Base-by-base conservation (phyloP, 2,329 filamentous ascomycete genomes). In the Colletotrichum incanum region DNA sequence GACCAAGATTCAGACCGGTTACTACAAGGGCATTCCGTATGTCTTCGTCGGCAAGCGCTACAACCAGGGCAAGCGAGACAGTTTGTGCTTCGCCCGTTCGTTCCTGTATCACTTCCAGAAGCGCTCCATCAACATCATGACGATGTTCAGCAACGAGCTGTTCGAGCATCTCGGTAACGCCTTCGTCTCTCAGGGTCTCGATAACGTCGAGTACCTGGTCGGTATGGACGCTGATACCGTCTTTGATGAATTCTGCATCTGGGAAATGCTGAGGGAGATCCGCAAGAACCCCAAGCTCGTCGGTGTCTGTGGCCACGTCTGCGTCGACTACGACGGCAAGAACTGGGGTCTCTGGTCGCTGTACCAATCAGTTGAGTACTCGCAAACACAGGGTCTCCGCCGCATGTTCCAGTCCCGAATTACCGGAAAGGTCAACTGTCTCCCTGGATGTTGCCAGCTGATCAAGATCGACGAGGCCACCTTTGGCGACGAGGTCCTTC, bases 1-100 rank as follows among this genome's bases (percentile, higher is more conserved):
- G 7, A 81, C 86, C 62, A 83, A 82, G 66, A 79, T 84, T 6
- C 81, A 84, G 28, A 83, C 79, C 0, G 86, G 86, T 0, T 79
- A 76, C 43, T 87, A 86, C 77, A 84, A 83, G 74, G 85, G 83
- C 1, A 74, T 86, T 0, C 85, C 85, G 0, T 87, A 84, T 67
- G 78, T 86, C 39, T 84, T 86, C 67, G 83, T 87, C 47, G 83
- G 86, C 58, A 87, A 87, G 75, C 79, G 83, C 18, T 83, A 86
- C 76, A 87, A 86, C 76, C 84, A 86, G 73, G 85, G 85, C 45
- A 88, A 87, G 76, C 81, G 85, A 2, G 86, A 88, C 75, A 85
- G 85, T 59, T 76, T 87, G 52, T 86, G 86, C 74, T 82, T 87
- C n/a, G 83, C 82, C 1, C 84, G 86, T 0, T 87, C 85, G 0